Conservation (phyloP, 352 stramenopile genomes). For the Phytophthora litchii region DNA sequence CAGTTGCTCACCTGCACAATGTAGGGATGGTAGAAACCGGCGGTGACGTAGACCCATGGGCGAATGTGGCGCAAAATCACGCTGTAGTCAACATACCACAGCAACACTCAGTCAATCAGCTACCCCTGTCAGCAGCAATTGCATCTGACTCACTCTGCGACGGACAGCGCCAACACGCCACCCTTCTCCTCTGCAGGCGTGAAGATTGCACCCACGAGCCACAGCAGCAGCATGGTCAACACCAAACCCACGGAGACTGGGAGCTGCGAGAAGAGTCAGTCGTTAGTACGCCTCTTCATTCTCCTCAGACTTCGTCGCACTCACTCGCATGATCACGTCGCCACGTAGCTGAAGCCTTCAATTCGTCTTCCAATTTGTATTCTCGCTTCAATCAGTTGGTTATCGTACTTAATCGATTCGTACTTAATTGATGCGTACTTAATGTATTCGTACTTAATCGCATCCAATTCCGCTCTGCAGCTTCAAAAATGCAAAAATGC, state of each 20-base stretch:
- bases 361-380: constrained; percentile 2
- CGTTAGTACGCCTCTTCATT: background rate
- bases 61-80: constrained; percentile 87
- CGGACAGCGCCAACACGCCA: constrained; percentile 78
- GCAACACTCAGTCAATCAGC: background rate
- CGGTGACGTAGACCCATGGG: constrained; percentile 86
- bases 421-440: constrained; percentile 24
- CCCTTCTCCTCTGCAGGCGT: constrained; percentile 68
- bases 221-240: constrained; percentile 67
- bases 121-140: background rate
- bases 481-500: constrained; percentile 36
- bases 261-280: constrained; percentile 42
- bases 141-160: constrained; percentile 64
- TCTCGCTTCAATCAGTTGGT: constrained; percentile 4
- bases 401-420: constrained; percentile 9
- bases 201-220: constrained; percentile 74
- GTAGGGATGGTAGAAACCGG: constrained; percentile 87
- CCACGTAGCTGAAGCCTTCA: constrained; percentile 12
- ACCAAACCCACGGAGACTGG: constrained; percentile 72
- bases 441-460: constrained; percentile 26
- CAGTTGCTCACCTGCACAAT: constrained; percentile 56
- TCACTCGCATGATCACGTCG: constrained; percentile 39
- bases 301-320: constrained; percentile 5
- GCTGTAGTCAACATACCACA: constrained; percentile 29
- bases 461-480: constrained; percentile 6